Evolutionary conservation across 2,329 filamentous ascomycete genomes (phyloP), one percentile per base, ranked within the genome.

Genomic region (Cytospora chrysosperma): DNA sequence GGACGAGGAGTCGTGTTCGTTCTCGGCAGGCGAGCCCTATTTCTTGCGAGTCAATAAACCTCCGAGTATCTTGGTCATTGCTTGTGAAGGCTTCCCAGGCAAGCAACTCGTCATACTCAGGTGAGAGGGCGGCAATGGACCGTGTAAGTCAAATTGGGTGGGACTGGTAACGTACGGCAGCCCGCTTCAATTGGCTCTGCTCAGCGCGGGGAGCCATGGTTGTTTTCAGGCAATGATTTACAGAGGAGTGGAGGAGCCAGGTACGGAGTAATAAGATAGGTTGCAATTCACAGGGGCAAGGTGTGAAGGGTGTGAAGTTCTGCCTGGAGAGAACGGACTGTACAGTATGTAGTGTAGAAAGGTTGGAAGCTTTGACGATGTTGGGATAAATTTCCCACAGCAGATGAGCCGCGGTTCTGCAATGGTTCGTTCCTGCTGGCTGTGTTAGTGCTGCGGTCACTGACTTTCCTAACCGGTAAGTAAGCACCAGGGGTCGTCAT

Each of bases 21-120:
- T 82, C 61, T 88, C 85, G 69, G 85, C 87, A 58, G 84, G 80
- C 50, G 89, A 91, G 69, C 81, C 84, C 90, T 93, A 76, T 68
- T 34, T 24, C 32, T 68, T 56, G 55, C 62, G 56, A 59, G 72
- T 75, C 71, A 74, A 69, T 66, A 66, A 67, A 24, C 10, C 12
- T 30, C 37, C 47, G 13, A 13, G 26, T 19, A 7, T 17, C 5
- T 24, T 9, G 34, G 34, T 34, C 32, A 30, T 8, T 4, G 12
- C 27, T 17, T 54, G 49, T 54, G 34, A 37, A 54, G 28, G 27
- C 47, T 17, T 24, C 37, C 30, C 24, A 56, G 47, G 50, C 24
- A 21, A 26, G 51, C 47, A 19, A 43, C 6, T 50, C 13, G 19
- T 43, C 32, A 43, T 40, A 43, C 34, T 28, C 30, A 13, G 58